Base-by-base conservation (phyloP, 176 grass and related monocot species). In the Oryza australiensis region DNA sequence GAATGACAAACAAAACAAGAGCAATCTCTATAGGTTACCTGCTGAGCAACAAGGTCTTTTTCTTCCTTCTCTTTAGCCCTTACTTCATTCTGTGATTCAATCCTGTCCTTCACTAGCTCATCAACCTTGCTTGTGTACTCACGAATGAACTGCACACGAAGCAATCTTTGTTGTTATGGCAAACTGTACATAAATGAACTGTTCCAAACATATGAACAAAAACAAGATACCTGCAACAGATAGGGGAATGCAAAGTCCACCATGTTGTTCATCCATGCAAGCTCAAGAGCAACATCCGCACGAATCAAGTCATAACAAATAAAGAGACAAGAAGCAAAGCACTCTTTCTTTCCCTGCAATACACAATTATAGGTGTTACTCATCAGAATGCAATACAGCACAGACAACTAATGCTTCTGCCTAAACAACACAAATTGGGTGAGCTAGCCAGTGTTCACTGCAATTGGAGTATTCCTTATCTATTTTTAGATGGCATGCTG, bases 201-300 rank as follows among this genome's bases (percentile, higher is more conserved):
- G 8, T 30, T 70, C 14, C 74, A 72, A 37, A 77, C 5, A 53
- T 20, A 35, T 35, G 72, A 4, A 37, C 16, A 2, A 13, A 82
- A 60, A 80, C 34, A 66, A 77, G 11, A 72, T 88, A 99, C 97
- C 97, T 99, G 97, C 62, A 99, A 79, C 51, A 99, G 76, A 86
- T 92, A 99, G 77, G 97, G 97, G 89, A 99, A 96, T 72, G 93
- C 93, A 81, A 99, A 96, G 83, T 96, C 97, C 29, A 99, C 41
- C 93, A 99, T 94, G 76, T 95, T 93, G 79, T 99, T 99, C 75
- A 93, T 90, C 93, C 97, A 99, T 35, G 97, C 97, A 87, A 96
- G 97, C 86, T 99, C 97, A 76, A 99, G 93, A 29, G 89, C 93
- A 70, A 99, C 91, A 90, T 99, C 97, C 1, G 91, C 89, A 3